Conservation (phyloP, 192 early-diverging fungal genomes). For the Entomortierella beljakovae region DNA sequence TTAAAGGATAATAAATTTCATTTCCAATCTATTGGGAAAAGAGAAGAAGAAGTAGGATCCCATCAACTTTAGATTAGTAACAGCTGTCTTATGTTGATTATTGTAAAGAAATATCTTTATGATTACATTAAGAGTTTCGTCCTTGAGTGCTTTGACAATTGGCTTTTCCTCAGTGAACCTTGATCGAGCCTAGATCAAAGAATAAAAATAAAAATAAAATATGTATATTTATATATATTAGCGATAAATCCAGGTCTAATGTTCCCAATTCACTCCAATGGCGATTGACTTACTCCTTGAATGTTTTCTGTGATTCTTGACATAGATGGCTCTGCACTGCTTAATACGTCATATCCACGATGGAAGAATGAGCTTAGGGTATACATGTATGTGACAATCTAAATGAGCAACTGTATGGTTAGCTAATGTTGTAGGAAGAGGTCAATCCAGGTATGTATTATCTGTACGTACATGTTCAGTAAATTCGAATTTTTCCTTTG, state of each 20-base stretch:
- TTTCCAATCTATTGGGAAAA: conserved; percentile 25
- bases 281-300: conserved; percentile 14
- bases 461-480: conserved; percentile 74
- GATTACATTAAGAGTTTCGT: conserved; percentile 34
- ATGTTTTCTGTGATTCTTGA: conserved; percentile 72
- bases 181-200: conserved; percentile 24
- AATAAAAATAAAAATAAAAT: neutral
- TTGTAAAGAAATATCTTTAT: neutral
- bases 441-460: too few species aligned
- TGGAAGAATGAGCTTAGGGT: conserved; percentile 87
- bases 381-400: conserved; percentile 85
- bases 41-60: neutral
- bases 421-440: neutral
- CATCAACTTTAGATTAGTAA: neutral
- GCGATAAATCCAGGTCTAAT: neutral
- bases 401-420: neutral
- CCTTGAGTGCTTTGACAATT: conserved; percentile 41
- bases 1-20: conserved; percentile 53
- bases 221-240: neutral
- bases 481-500: conserved; percentile 82
- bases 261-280: neutral
- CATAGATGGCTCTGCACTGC: conserved; percentile 87
- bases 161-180: conserved; percentile 45
- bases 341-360: conserved; percentile 82
- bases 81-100: neutral